Percentiles rank a stretch among this genome's conserved stretches.
phyloP scores from a whole-genome alignment of 495 filamentous ascomycete species.

The Talaromyces trachyspermus region DNA sequence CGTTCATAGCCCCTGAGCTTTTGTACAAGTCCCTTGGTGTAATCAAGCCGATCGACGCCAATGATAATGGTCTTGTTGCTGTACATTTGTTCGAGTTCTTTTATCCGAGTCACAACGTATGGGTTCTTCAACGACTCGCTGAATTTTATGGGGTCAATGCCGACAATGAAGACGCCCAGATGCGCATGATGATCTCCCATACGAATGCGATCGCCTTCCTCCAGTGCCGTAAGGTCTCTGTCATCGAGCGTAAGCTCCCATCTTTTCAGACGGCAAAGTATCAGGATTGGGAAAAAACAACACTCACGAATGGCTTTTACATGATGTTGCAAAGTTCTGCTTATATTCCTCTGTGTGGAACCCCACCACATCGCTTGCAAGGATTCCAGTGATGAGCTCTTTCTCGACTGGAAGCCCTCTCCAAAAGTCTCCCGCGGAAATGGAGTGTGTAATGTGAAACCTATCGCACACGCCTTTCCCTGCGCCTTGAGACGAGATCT shows the following conservation, averaged over 20 bases:
- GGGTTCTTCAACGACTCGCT: conserved; percentile 75
- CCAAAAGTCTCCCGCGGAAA: conserved; percentile 98
- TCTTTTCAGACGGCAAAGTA: too few relatives aligned
- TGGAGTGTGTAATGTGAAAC: conserved; percentile 95
- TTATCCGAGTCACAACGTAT: conserved; percentile 81
- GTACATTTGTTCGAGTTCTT: conserved; percentile 79
- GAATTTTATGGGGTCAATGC: conserved; percentile 96
- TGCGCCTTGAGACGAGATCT: conserved; percentile 70
- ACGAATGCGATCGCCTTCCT: conserved; percentile 81
- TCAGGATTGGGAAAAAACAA: too few relatives aligned
- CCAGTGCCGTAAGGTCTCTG: conserved; percentile 73
- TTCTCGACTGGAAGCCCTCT: conserved; percentile 88
- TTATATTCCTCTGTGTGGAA: conserved; percentile 98
- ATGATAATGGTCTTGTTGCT: conserved; percentile 95
- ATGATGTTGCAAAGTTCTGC: conserved; percentile 81
- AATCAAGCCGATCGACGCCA: conserved; percentile 90
- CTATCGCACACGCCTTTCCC: conserved; percentile 78
- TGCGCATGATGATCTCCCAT: conserved; percentile 76
- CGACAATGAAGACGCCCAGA: conserved; percentile 92
- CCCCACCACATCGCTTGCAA: conserved; percentile 88
- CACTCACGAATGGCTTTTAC: too few relatives aligned
- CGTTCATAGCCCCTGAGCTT: conserved; percentile 94
- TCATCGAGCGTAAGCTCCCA: conserved; percentile 9
- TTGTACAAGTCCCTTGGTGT: conserved; percentile 97
- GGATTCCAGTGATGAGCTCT: conserved; percentile 73